phyloP scores from a whole-genome alignment of 805 yeast genomes.

The Saccharomycopsis fermentans region DNA sequence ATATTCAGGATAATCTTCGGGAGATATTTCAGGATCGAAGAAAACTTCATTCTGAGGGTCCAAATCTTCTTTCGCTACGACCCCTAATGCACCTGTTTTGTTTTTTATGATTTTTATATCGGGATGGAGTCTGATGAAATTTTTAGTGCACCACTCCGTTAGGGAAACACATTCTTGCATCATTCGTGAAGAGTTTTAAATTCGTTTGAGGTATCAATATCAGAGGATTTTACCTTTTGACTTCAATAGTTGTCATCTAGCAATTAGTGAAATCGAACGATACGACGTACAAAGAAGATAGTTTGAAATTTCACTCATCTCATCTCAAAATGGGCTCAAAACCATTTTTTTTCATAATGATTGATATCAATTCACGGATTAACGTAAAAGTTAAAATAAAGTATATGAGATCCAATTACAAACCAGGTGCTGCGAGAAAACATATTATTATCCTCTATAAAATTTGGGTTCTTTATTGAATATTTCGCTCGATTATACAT shows the following conservation, averaged over 20 bases:
- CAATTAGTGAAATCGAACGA: background rate
- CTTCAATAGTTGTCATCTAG: no score
- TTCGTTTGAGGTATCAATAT: background rate
- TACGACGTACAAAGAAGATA: background rate
- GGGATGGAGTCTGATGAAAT: conserved; percentile 12
- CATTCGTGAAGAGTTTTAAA: background rate
- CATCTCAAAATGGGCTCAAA: background rate
- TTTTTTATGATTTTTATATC: conserved; percentile 37
- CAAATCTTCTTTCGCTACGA: conserved; percentile 42
- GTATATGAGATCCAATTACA: no score
- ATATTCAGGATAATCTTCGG: conserved; percentile 6
- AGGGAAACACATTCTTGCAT: background rate
- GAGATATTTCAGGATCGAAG: conserved; percentile 17
- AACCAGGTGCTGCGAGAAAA: no score
- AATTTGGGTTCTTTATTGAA: no score
- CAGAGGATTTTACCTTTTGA: no score
- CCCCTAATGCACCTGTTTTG: conserved; percentile 59
- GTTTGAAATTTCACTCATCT: background rate
- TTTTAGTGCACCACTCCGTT: conserved; percentile 11
- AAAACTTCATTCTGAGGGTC: conserved; percentile 19
- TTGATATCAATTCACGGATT: no score
- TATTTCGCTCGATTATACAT: no score
- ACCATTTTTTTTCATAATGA: background rate
- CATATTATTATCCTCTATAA: no score
- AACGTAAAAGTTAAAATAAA: background rate